Evolutionary conservation across 257 asterid genomes (phyloP).

Genomic region (Nicotiana tomentosiformis): DNA sequence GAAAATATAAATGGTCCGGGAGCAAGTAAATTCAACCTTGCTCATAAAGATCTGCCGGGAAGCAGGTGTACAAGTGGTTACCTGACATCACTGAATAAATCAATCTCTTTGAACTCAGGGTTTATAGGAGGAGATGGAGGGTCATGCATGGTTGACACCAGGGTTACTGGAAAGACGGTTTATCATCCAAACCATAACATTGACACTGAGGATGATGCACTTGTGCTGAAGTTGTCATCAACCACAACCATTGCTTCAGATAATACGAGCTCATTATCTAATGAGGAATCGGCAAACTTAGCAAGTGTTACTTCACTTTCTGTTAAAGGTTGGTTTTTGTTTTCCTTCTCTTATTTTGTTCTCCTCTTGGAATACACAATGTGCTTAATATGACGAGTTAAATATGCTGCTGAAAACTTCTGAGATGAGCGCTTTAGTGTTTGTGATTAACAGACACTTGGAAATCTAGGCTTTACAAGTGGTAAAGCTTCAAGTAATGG

Average conservation of each 20-base stretch:
- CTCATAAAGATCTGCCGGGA: conserved; percentile 24
- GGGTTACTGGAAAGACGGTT: conserved; percentile 20
- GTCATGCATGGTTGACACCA: conserved; percentile 25
- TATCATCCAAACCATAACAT: conserved; percentile 23
- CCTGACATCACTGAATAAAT: conserved; percentile 25
- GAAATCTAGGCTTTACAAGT: background rate
- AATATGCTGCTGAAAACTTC: background rate
- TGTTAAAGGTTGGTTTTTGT: conserved; percentile 44
- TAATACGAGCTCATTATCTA: conserved; percentile 51
- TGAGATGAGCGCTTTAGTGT: background rate
- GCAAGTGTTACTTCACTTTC: conserved; percentile 68
- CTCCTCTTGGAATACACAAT: background rate
- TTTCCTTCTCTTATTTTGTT: background rate
- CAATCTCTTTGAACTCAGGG: conserved; percentile 28
- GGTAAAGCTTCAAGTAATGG: background rate
- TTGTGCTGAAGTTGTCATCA: conserved; percentile 51
- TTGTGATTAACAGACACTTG: background rate
- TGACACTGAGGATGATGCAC: conserved; percentile 38
- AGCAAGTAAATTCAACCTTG: conserved; percentile 9
- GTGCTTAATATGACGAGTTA: background rate
- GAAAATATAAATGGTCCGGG: conserved; percentile 11
- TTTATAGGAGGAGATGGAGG: conserved; percentile 24
- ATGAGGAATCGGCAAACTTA: conserved; percentile 53
- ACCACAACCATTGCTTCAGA: conserved; percentile 39
- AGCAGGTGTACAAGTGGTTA: conserved; percentile 30